phyloP scores from a whole-genome alignment of 2,329 filamentous ascomycete species.

The Hymenoscyphus albidus region DNA sequence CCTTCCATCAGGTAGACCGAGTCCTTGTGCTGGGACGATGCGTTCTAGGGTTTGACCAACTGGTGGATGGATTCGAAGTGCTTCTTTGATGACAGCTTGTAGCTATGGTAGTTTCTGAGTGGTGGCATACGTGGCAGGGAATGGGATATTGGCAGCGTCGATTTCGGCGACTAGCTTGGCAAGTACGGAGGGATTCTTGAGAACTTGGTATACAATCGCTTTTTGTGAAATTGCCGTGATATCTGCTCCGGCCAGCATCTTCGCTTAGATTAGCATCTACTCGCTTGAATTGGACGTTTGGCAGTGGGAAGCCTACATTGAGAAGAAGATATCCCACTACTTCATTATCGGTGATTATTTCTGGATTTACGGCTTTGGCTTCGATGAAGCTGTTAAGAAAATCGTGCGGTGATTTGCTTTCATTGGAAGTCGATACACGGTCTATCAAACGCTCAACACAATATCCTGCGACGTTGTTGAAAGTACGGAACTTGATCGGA shows the following conservation, averaged over 20 bases:
- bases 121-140: conserved; percentile 24
- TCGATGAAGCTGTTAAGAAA: conserved; percentile 31
- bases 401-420: conserved; percentile 14
- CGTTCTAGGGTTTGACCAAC: conserved; percentile 48
- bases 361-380: conserved; percentile 15
- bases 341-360: conserved; percentile 10
- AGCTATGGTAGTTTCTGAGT: conserved; percentile 42
- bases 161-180: conserved; percentile 38
- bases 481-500: conserved; percentile 14
- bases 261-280: neutral
- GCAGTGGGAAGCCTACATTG: neutral
- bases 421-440: conserved; percentile 5
- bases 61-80: conserved; percentile 46
- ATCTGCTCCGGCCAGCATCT: conserved; percentile 34
- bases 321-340: conserved; percentile 11
- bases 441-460: conserved; percentile 18
- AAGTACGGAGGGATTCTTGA: conserved; percentile 27
- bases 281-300: neutral
- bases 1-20: conserved; percentile 37
- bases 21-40: conserved; percentile 42
- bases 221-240: conserved; percentile 36
- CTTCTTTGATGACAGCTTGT: conserved; percentile 49
- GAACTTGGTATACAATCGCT: conserved; percentile 38
- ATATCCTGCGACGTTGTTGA: conserved; percentile 14
- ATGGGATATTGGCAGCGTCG: conserved; percentile 32